Evolutionary conservation across 2,329 filamentous ascomycete genomes (phyloP).

Genomic region (Penicillium polonicum): DNA sequence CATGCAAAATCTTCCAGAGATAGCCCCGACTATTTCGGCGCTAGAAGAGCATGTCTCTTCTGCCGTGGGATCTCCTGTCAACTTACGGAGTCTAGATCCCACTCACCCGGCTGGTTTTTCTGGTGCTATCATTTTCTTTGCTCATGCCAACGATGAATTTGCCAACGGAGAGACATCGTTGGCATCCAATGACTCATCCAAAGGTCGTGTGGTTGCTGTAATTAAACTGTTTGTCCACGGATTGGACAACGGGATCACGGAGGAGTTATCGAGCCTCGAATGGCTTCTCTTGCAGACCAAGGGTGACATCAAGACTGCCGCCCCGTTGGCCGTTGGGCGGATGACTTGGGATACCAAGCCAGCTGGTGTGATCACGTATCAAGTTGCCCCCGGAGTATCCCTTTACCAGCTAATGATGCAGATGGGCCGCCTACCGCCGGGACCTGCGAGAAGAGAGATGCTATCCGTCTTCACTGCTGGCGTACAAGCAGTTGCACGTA

Average conservation of each 20-base stretch:
- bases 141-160: neutral
- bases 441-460: neutral
- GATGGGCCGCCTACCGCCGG: neutral
- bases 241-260: neutral
- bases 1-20: neutral
- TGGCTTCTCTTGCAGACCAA: conserved; percentile 1
- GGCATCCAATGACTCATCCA: neutral
- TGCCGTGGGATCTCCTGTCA: neutral
- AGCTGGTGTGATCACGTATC: neutral
- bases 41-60: conserved; percentile 3
- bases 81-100: neutral
- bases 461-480: neutral
- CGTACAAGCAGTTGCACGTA: neutral
- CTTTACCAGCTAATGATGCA: conserved; percentile 3
- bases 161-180: neutral
- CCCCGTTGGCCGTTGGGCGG: neutral
- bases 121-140: conserved; percentile 3
- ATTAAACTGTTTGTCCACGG: neutral
- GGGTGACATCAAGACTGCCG: neutral
- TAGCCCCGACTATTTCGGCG: neutral
- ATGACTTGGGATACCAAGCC: neutral
- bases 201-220: neutral
- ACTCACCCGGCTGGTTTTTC: neutral
- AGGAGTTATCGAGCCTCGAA: conserved; percentile 3
- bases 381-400: neutral